Evolutionary conservation across 2,329 filamentous ascomycete genomes (phyloP), one percentile per base, ranked within the genome.

Genomic region (Xylaria sp.): DNA sequence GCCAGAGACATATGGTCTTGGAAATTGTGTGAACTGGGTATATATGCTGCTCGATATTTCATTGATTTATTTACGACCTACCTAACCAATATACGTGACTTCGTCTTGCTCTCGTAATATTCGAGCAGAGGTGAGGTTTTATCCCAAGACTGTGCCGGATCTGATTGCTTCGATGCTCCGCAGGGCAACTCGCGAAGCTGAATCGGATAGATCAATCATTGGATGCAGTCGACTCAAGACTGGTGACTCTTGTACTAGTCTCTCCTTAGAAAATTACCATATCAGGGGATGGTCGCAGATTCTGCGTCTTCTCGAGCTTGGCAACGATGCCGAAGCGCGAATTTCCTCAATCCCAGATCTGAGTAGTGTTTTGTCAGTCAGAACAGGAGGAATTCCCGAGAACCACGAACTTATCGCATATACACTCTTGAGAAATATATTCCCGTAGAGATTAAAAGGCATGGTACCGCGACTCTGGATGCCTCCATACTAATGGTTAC

Each of bases 341-440:
- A 64, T 83, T 82, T 57, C 84, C 84, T 58, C 82, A 79, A 68
- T 89, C 85, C 71, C 87, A 88, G 60, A 88, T 80, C 80, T 83
- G 37, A 60, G 13, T 16, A 30, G 39, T 44, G 10, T 37, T 37
- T 44, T 39, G 57, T 39, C 10, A 10, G 16, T 62, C 46, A 60
- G 55, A 10, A 6, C 57, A 23, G 18, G 18, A 9, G 56, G 23
- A 47, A 30, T 16, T 9, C 64, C 16, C 16, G 16, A 16, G 16
- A 16, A 16, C 16, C 16, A 16, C 16, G 16, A 16, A 16, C 16
- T 62, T 59, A 84, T 80, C 58, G 82, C 84, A 68, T 89, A 89
- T 58, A 87, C 76, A 23, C 79, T 82, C 76, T 87, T 87, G 71
- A 89, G 71, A 68, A 86, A 86, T 1, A 80, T 80, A 64, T 83